Percentiles rank a stretch among this genome's conserved stretches.
Evolutionary conservation across 331 rosid genomes (phyloP).

Genomic region (Dryas integrifolia): DNA sequence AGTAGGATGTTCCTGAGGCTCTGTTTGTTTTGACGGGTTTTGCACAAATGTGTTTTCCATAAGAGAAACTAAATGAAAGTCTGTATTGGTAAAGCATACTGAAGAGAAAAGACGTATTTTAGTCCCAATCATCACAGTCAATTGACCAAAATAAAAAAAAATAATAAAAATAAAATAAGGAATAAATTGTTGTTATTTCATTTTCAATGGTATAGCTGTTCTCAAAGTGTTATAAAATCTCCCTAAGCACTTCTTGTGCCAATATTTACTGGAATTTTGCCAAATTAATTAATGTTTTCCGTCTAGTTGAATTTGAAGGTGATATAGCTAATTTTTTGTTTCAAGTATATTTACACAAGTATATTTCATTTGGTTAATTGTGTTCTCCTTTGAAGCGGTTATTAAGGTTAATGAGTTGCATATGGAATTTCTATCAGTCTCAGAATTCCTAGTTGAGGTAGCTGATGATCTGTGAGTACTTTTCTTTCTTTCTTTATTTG

Average conservation of each 20-base stretch:
- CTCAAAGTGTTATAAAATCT: not conserved
- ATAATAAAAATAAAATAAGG: not conserved
- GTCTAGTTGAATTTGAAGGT: not conserved
- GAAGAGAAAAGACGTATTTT: no score
- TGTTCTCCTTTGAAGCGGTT: conserved; percentile 39
- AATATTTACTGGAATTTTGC: not conserved
- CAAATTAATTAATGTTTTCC: not conserved
- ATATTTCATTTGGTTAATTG: conserved; percentile 25
- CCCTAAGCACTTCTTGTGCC: not conserved
- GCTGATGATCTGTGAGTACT: conserved; percentile 85
- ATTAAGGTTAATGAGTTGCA: conserved; percentile 80
- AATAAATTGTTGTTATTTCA: not conserved
- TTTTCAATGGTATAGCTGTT: not conserved
- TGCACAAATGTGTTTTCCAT: no score
- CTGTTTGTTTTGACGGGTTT: not conserved
- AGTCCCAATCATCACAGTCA: no score
- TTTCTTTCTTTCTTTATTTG: conserved; percentile 25
- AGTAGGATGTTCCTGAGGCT: not conserved
- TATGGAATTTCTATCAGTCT: conserved; percentile 80
- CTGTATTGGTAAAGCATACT: no score
- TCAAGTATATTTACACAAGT: conserved; percentile 16
- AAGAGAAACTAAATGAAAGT: no score
- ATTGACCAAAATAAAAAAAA: no score
- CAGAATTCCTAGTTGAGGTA: conserved; percentile 90
- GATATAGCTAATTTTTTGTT: conserved; percentile 19